Evolutionary conservation across 1,139 yeast genomes (phyloP), one percentile per base, ranked within the genome.

Genomic region (Kurtzmaniella quercitrusa): DNA sequence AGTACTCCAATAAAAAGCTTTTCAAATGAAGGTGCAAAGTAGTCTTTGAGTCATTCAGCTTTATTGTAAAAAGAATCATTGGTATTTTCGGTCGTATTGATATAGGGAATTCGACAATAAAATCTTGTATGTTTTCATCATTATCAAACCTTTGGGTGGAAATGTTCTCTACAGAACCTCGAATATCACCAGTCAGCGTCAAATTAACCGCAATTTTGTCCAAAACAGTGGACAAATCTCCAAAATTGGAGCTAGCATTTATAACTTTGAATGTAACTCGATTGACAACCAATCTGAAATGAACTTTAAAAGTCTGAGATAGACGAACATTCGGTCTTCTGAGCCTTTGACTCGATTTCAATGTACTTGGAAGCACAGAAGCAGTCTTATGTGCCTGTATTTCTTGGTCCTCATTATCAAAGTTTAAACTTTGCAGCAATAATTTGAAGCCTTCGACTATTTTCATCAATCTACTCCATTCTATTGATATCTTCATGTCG

Each of bases 1-100:
- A 75, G 48, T 81, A 81, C 37, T 78, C 79, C 3, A 82, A 17
- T 15, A 65, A 48, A 12, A 75, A 46, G 44, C 78, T 75, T 39
- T 75, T 63, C n/a, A 79, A 48, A 19, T 68, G 63, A 2, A 79
- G 44, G 21, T 72, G 77, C 12, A 66, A 42, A 5, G 53, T 51
- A 6, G 49, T 51, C 0, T 46, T 41, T 33, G 55, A 59, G 4
- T 64, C 68, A 36, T 39, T 44, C 1, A 47, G 41, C 42, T 57
- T 61, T 8, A 48, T 43, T 19, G 50, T 53, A n/a, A 66, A 41
- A 15, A 62, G 38, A 2, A 66, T 47, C 45, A 63, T 51, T 1
- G 73, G 71, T 27, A 46, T 25, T 5, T 39, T 39, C 29, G 38
- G 36, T 19, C 6, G 33, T 29, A 2, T 43, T 4, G 50, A 45